These are phyloP conservation scores for Eurotiales sp. DNA, from an alignment of 2,329 filamentous ascomycete species.

Conservation along the genomic window DNA sequence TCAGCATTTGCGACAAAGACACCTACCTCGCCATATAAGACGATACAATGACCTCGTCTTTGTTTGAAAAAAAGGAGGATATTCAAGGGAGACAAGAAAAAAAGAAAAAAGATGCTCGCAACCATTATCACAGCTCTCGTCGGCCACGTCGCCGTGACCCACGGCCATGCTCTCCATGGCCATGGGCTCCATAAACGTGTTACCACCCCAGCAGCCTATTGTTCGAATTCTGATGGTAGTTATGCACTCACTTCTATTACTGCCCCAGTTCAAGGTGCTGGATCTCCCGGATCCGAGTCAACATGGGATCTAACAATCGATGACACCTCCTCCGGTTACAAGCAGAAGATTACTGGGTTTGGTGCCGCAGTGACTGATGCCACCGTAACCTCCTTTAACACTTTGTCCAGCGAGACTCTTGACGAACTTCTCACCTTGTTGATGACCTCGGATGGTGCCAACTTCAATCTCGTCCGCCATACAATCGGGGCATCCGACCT, in stretches of 20 bases:
- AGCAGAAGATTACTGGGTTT: constrained; percentile 8
- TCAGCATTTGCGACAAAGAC: no score
- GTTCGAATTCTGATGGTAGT: constrained; percentile 5
- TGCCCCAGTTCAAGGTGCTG: constrained; percentile 4
- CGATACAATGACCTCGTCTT: neutral
- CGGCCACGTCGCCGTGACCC: constrained; percentile 4
- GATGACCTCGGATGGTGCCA: constrained; percentile 7
- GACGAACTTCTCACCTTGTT: neutral
- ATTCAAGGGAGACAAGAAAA: neutral
- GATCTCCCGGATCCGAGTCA: neutral
- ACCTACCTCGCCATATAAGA: neutral
- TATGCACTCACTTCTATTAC: constrained; percentile 2
- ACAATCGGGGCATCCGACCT: constrained; percentile 10
- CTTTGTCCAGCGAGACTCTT: neutral
- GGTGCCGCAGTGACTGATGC: constrained; percentile 11
- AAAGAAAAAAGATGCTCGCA: constrained; percentile 2
- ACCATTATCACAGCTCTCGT: constrained; percentile 5
- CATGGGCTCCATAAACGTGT: constrained; percentile 5
- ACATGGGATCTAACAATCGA: constrained; percentile 8
- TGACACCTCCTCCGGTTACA: constrained; percentile 10
- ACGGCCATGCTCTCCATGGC: neutral
- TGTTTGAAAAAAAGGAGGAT: neutral
- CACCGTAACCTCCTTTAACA: constrained; percentile 9
- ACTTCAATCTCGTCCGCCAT: constrained; percentile 9
- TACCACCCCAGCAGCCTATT: constrained; percentile 9